Conservation (phyloP, 192 early-diverging fungal species). For the Coemansia sp. region DNA sequence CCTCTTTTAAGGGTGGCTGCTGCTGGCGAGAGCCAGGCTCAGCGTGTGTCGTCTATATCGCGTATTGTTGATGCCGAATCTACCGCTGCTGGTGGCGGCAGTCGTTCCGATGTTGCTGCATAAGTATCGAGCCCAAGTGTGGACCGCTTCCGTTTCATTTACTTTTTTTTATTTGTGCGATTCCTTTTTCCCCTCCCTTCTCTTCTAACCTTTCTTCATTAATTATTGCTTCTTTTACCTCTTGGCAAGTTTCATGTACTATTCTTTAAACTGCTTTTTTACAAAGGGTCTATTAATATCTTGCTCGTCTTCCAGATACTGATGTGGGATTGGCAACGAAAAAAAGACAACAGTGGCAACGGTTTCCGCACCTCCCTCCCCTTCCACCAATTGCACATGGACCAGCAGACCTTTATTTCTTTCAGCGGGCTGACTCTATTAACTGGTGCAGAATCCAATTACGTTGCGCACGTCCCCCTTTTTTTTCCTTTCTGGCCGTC, state of each 20-base stretch:
- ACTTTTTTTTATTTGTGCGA: constrained; percentile 1
- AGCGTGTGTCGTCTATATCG: constrained; percentile 35
- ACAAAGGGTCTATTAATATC: not conserved
- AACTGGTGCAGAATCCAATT: not conserved
- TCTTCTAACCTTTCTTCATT: not conserved
- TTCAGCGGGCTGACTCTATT: not conserved
- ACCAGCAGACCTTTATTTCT: constrained; percentile 4
- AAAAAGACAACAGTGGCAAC: not conserved
- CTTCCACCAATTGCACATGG: not conserved
- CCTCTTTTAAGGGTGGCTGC: not conserved
- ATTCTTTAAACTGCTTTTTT: not conserved
- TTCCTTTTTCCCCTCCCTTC: not conserved
- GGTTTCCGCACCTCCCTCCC: not conserved
- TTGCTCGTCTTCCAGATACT: not conserved
- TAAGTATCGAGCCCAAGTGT: not conserved
- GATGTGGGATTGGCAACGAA: not conserved
- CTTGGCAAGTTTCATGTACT: not conserved
- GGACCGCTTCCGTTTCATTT: not conserved
- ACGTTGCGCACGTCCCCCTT: not conserved
- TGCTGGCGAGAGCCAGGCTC: not conserved
- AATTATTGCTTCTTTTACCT: not conserved
- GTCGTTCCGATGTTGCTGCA: not conserved
- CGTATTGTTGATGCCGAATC: constrained; percentile 18
- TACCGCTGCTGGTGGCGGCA: not conserved
- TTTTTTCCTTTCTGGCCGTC: constrained; percentile 1